Conservation (phyloP, 306 rosid genomes). For the Elaeagnus macrophylla region DNA sequence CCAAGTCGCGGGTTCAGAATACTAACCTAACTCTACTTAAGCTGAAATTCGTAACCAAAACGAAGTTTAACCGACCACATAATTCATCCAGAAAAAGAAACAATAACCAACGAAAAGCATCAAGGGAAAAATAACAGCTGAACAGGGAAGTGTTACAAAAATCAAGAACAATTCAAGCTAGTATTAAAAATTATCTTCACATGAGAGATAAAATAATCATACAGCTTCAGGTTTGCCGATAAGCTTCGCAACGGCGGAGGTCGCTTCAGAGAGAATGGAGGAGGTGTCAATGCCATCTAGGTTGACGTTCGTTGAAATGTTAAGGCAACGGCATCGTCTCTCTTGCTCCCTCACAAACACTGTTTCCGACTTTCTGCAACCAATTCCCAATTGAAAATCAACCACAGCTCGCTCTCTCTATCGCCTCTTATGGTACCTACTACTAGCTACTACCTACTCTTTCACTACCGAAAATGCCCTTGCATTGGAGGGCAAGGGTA, state of each 20-base stretch:
- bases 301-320: conserved; percentile 65
- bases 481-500: too few species aligned
- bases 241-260: conserved; percentile 66
- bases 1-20: too few species aligned
- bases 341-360: conserved; percentile 1
- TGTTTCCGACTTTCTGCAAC: background rate
- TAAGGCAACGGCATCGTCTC: conserved; percentile 83
- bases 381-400: background rate
- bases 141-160: too few species aligned
- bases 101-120: too few species aligned
- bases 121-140: too few species aligned
- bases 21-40: too few species aligned
- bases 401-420: background rate
- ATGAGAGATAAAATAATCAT: background rate
- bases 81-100: too few species aligned
- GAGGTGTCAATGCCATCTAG: conserved; percentile 78
- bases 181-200: too few species aligned
- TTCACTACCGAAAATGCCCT: background rate
- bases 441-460: too few species aligned
- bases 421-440: background rate
- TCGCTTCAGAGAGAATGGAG: conserved; percentile 79
- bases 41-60: too few species aligned
- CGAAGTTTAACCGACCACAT: too few species aligned
- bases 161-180: too few species aligned
- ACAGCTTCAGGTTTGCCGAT: conserved; percentile 78